phyloP scores from a whole-genome alignment of 805 yeast species.

The Zygosaccharomyces gambellarensis region DNA sequence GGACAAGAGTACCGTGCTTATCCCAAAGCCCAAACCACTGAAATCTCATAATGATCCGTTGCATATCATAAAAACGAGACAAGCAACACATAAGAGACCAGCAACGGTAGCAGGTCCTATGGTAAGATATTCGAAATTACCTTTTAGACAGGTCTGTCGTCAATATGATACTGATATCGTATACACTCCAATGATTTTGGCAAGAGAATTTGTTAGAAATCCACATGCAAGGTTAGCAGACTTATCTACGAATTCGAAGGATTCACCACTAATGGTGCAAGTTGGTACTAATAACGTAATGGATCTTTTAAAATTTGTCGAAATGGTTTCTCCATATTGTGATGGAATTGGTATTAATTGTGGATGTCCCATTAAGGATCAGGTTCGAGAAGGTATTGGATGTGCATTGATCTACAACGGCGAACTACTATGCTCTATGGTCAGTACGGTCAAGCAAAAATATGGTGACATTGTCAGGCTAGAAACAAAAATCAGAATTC shows the following conservation, averaged over 20 bases:
- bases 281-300: conserved; percentile 83
- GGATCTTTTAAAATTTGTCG: conserved; percentile 77
- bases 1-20: background rate
- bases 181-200: conserved; percentile 94
- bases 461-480: conserved; percentile 70
- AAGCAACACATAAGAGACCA: conserved; percentile 44
- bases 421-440: conserved; percentile 78
- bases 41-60: conserved; percentile 49
- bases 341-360: conserved; percentile 95
- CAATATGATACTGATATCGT: conserved; percentile 75
- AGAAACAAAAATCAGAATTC: conserved; percentile 91
- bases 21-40: conserved; percentile 30
- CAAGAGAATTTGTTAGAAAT: conserved; percentile 89
- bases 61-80: conserved; percentile 45
- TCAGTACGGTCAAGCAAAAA: conserved; percentile 68
- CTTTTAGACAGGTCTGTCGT: conserved; percentile 77
- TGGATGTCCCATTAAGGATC: conserved; percentile 96
- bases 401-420: conserved; percentile 89
- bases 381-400: conserved; percentile 92
- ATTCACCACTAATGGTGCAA: conserved; percentile 76
- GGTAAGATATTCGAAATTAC: conserved; percentile 94
- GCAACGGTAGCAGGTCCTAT: conserved; percentile 84
- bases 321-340: conserved; percentile 83
- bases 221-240: conserved; percentile 75
- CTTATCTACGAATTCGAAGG: conserved; percentile 71